Evolutionary conservation across 2,329 filamentous ascomycete species (phyloP).

Genomic region (Pezicula carpinea): DNA sequence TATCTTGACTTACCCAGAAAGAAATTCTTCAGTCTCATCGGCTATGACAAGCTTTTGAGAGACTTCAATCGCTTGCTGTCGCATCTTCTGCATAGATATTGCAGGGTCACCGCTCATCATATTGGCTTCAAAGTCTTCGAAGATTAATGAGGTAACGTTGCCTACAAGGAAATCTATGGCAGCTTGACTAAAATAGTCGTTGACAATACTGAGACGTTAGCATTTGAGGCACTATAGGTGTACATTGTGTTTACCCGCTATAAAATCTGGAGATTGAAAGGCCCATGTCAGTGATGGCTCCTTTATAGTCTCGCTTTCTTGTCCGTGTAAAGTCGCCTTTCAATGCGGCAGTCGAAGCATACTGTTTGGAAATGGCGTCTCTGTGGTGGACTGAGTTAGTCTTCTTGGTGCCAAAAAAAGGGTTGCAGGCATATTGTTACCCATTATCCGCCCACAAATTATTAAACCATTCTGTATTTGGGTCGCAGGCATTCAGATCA

Average conservation of each 20-base stretch:
- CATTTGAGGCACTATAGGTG: background rate
- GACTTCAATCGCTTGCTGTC: conserved; percentile 85
- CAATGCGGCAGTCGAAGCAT: conserved; percentile 89
- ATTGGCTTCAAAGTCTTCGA: conserved; percentile 89
- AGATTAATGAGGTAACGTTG: conserved; percentile 77
- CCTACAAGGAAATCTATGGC: conserved; percentile 93
- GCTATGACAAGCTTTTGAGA: conserved; percentile 82
- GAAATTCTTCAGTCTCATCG: conserved; percentile 76
- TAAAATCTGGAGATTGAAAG: conserved; percentile 77
- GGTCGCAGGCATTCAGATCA: conserved; percentile 73
- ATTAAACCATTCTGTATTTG: conserved; percentile 89
- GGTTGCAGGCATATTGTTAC: no score
- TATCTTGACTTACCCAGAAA: no score
- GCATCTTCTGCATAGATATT: conserved; percentile 76
- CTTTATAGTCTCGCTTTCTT: conserved; percentile 82
- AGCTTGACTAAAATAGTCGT: conserved; percentile 94
- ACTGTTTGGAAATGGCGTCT: conserved; percentile 91
- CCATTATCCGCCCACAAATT: conserved; percentile 96
- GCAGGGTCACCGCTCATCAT: conserved; percentile 93
- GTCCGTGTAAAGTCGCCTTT: conserved; percentile 97
- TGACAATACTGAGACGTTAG: conserved; percentile 69
- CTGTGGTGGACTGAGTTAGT: no score
- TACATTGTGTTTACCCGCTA: conserved; percentile 49
- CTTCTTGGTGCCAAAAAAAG: no score
- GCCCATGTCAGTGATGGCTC: conserved; percentile 85